A percentile compares a stretch with the other conserved stretches of the same genome.
These are phyloP conservation scores for Hygrophila difformis DNA, from an alignment of 257 asterid species.

Conservation along the genomic window DNA sequence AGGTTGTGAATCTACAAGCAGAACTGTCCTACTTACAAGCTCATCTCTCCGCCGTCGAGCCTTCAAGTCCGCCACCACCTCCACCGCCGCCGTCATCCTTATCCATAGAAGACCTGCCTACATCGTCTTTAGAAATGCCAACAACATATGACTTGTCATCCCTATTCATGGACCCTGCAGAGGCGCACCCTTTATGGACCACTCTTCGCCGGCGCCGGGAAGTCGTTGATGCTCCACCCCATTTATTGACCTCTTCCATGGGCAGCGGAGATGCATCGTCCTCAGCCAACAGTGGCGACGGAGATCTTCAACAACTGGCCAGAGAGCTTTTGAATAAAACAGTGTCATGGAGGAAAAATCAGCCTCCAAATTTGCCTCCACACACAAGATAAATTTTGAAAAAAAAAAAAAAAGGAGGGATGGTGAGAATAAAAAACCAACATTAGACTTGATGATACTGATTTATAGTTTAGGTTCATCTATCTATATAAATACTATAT, in stretches of 20 bases:
- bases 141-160: conserved; percentile 56
- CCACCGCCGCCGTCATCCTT: not conserved
- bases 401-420: too few species aligned
- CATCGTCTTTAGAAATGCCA: conserved; percentile 27
- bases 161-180: conserved; percentile 52
- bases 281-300: conserved; percentile 16
- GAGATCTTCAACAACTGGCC: conserved; percentile 83
- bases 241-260: conserved; percentile 13
- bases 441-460: too few species aligned
- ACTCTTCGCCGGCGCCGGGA: conserved; percentile 40
- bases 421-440: too few species aligned
- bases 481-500: too few species aligned
- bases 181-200: conserved; percentile 23
- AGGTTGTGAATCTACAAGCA: conserved; percentile 81
- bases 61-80: conserved; percentile 51
- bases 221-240: conserved; percentile 27
- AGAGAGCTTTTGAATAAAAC: conserved; percentile 58
- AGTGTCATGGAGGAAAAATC: conserved; percentile 42
- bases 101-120: conserved; percentile 40
- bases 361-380: conserved; percentile 21
- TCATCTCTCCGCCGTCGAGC: conserved; percentile 71
- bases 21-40: conserved; percentile 71
- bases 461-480: too few species aligned
- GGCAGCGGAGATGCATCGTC: conserved; percentile 15
- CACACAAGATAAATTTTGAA: too few species aligned